Base-by-base conservation (phyloP, 345 rosid species). In the Ricinus communis region DNA sequence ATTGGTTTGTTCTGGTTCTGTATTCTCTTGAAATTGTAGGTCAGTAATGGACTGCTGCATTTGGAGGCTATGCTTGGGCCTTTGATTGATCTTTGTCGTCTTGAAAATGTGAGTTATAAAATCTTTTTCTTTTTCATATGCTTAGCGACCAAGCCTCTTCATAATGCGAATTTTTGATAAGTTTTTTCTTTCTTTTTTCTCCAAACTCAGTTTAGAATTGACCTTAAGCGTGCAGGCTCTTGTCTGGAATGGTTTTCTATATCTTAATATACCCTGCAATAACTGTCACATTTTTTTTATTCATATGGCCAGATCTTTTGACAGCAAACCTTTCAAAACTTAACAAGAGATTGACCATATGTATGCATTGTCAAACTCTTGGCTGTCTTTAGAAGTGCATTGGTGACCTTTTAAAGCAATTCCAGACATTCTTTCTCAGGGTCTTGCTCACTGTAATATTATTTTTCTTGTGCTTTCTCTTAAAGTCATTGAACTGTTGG, bases 1-100 rank as follows among this genome's bases (percentile, higher is more conserved):
- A 71, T 52, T 28, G n/a, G n/a, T 40, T 64, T 43, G 31, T 63
- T 63, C 31, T 24, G 73, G 36, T 38, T 76, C 46, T 53, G 6
- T 61, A 47, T 72, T 25, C 57, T 68, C 31, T 56, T 31, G 43
- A 71, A n/a, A 40, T 54, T 79, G 78, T 87, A 95, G 99, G 76
- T 85, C 22, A 79, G 84, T 70, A 87, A 74, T 79, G 97, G 97
- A 63, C 73, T 82, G 84, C 71, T 85, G 40, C 76, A 59, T 58
- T 25, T 87, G 78, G 89, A 89, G 81, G 84, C 85, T 65, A 77
- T 95, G 70, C 73, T 90, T 74, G 84, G 80, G 77, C 86, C 97
- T 16, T 80, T 95, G 41, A 75, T 92, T 76, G 87, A 83, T 79
- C 92, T 90, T 36, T 95, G 96, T 66, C 30, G 69, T 25, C 77